phyloP scores from a whole-genome alignment of 2,329 filamentous ascomycete species.

The Fusarium clavum region DNA sequence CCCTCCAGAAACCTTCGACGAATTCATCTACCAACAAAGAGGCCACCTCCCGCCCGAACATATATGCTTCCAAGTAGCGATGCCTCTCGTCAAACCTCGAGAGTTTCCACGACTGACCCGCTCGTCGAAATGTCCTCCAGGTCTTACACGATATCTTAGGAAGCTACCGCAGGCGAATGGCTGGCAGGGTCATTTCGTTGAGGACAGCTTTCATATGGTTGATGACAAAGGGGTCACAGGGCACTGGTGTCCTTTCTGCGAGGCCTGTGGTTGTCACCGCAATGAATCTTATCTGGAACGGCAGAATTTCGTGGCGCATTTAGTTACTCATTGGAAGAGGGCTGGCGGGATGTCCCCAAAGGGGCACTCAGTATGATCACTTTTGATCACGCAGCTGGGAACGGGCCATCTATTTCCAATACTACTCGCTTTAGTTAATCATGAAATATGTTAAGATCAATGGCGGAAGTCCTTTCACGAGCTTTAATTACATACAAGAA shows the following conservation, averaged over 20 bases:
- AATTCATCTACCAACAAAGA: background rate
- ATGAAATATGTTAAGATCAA: background rate
- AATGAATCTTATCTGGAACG: background rate
- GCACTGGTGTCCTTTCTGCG: background rate
- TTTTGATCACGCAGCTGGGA: background rate
- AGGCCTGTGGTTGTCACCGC: background rate
- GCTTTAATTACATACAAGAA: background rate
- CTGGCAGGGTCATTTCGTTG: background rate
- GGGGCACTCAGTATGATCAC: background rate
- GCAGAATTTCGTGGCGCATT: background rate
- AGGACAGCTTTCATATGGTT: background rate
- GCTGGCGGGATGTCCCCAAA: background rate
- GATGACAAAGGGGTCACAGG: background rate
- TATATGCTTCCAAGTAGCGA: background rate
- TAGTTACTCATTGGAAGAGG: background rate
- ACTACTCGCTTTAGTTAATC: background rate
- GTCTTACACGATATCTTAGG: background rate
- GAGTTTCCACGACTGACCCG: background rate
- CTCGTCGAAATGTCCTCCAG: background rate
- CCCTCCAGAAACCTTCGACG: background rate
- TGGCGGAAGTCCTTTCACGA: background rate
- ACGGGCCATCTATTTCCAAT: background rate
- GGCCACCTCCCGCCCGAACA: background rate
- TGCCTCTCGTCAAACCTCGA: background rate
- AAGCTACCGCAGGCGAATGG: background rate